A percentile compares a stretch with the other conserved stretches of the same genome.
Evolutionary conservation across 1,284 basidiomycete species (phyloP).

Genomic region (Cutaneotrichosporon mucoides): DNA sequence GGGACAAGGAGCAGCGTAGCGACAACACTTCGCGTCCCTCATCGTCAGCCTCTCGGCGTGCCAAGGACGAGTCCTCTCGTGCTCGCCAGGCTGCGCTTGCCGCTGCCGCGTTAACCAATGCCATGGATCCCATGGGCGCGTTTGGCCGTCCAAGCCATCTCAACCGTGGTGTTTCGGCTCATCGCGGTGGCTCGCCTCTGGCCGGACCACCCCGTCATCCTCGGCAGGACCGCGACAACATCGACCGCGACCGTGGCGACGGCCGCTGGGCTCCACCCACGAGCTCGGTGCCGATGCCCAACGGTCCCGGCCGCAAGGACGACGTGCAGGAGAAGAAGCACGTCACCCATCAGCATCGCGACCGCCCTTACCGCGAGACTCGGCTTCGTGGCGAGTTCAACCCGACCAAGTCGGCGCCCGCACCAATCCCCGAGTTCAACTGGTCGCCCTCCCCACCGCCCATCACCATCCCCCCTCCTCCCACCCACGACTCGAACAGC

Average conservation of each 20-base stretch:
- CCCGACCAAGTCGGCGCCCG: constrained; percentile 2
- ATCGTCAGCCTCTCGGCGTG: constrained; percentile 4
- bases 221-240: not conserved
- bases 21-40: not conserved
- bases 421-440: constrained; percentile 1
- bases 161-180: too few species aligned
- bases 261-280: constrained; percentile 12
- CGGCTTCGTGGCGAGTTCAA: constrained; percentile 2
- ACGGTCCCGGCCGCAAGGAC: too few species aligned
- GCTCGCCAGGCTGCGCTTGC: constrained; percentile 27
- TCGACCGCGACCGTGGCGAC: not conserved
- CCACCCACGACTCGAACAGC: not conserved
- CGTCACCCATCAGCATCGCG: not conserved
- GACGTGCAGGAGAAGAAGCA: not conserved
- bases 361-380: not conserved
- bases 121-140: constrained; percentile 33
- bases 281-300: constrained; percentile 5
- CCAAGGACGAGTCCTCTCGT: constrained; percentile 18
- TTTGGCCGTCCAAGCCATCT: constrained; percentile 28
- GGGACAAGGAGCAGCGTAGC: constrained; percentile 2
- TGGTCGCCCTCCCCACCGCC: too few species aligned
- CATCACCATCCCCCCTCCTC: not conserved
- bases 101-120: constrained; percentile 30
- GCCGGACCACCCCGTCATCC: constrained; percentile 2
- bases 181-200: constrained; percentile 6